phyloP scores from a whole-genome alignment of 495 filamentous ascomycete genomes.

The Terfezia claveryi region DNA sequence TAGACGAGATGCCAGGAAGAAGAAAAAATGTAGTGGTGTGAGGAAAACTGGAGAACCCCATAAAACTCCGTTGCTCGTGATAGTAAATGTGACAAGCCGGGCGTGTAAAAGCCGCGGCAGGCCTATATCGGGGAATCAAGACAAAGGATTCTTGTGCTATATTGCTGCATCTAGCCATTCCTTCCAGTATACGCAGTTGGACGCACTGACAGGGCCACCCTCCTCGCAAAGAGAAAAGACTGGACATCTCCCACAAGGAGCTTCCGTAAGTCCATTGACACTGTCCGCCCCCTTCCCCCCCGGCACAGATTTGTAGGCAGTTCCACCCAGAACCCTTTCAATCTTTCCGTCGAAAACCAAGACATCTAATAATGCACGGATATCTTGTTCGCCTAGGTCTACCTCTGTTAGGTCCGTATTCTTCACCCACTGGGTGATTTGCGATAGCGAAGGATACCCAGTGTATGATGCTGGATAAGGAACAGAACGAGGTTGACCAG shows the following conservation, averaged over 20 bases:
- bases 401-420: constrained; percentile 39
- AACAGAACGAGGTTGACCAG: constrained; percentile 16
- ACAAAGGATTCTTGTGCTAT: background rate
- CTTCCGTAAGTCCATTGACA: constrained; percentile 55
- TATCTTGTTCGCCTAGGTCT: constrained; percentile 44
- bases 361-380: constrained; percentile 61
- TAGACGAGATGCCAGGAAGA: too few relatives aligned
- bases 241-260: constrained; percentile 77
- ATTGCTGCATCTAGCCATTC: constrained; percentile 37
- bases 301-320: constrained; percentile 29
- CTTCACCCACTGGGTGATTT: constrained; percentile 51
- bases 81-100: too few relatives aligned
- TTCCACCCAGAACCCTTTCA: constrained; percentile 33
- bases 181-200: constrained; percentile 75
- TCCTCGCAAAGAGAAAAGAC: constrained; percentile 85
- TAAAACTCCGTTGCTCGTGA: too few relatives aligned
- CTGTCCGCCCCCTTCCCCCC: constrained; percentile 19
- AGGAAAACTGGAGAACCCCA: too few relatives aligned
- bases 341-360: constrained; percentile 65
- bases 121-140: too few relatives aligned
- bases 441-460: constrained; percentile 51
- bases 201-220: constrained; percentile 67
- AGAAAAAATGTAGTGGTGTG: too few relatives aligned
- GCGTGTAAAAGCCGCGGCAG: too few relatives aligned
- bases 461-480: constrained; percentile 48